These are phyloP conservation scores for Pseudogymnoascus sp. DNA, from an alignment of 2,329 filamentous ascomycete species.

Conservation along the genomic window DNA sequence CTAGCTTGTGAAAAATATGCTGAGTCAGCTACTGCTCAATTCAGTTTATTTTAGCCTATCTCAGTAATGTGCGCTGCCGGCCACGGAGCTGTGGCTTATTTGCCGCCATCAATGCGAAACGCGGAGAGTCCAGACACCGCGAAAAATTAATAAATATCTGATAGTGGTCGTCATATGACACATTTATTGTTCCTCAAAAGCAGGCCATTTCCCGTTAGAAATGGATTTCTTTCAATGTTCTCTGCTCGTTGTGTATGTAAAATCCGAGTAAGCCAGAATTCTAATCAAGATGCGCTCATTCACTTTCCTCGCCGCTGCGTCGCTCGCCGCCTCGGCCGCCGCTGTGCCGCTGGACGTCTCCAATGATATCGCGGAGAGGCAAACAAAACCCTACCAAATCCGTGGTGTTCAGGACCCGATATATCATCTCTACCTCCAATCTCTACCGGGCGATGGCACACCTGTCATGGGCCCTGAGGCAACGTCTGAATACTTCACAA, in stretches of 20 bases:
- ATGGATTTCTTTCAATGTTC: background rate
- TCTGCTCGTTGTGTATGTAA: background rate
- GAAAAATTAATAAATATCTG: background rate
- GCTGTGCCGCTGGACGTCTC: background rate
- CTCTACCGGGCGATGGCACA: conserved; percentile 27
- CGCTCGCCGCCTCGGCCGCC: background rate
- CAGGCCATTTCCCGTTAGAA: background rate
- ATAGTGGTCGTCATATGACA: conserved; percentile 8
- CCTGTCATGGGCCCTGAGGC: conserved; percentile 48
- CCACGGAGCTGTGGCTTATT: background rate
- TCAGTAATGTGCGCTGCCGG: background rate
- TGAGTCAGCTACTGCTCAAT: background rate
- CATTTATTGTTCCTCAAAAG: background rate
- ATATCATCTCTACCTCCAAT: conserved; percentile 48
- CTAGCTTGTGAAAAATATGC: background rate
- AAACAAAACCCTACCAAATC: conserved; percentile 38
- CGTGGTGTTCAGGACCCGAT: conserved; percentile 45
- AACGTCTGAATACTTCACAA: conserved; percentile 44
- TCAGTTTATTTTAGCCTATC: background rate
- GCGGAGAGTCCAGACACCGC: background rate
- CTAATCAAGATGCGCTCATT: background rate
- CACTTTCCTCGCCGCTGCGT: background rate
- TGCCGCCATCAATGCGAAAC: conserved; percentile 3
- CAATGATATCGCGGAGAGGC: background rate
- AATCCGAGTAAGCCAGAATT: background rate